Base-by-base conservation (phyloP, 139 green algal species). In the Trebouxia sp. region DNA sequence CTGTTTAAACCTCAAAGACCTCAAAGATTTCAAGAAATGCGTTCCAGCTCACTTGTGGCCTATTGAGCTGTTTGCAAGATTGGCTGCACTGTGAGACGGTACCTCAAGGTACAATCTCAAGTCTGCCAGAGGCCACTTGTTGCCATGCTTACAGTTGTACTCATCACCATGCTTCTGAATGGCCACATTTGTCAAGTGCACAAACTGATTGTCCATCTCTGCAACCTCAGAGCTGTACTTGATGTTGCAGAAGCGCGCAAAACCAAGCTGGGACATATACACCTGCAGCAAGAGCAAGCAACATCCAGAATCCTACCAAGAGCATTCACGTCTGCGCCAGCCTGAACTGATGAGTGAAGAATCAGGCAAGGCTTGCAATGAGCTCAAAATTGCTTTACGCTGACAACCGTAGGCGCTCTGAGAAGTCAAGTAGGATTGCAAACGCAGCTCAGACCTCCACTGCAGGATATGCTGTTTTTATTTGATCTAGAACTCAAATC, bases 151-250 rank as follows among this genome's bases (percentile, higher is more conserved):
- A 8, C 15, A 50, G 69, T 90, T 80, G 74, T 89, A 92, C 65
- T 87, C 69, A 12, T 77, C 76, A 26, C 76, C 86, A 37, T 84
- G 81, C 83, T 89, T 89, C 45, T 91, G 86, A 22, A 92, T 88
- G 28, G 86, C 79, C 65, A 87, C 76, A 65, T 96, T 96, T 41
- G 92, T 95, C 5, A 96, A 88, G 86, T 96, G 92, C 75, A 93
- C 86, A 75, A 86, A 92, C 7, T 82, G 35, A 15, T 91, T 80
- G 65, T 82, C 74, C 35, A 97, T 78, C 85, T 97, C 97, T 50
- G 90, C 41, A 24, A 65, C 79, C 38, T 92, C 90, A 4, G 75
- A 76, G 2, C 84, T 91, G 86, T 95, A 96, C 82, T 94, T 94
- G 76, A 89, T 86, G 65, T 89, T 92, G 88, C 90, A 94, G 83